Conservation (phyloP, 2,329 filamentous ascomycete species). For the Pseudocercospora eumusae region DNA sequence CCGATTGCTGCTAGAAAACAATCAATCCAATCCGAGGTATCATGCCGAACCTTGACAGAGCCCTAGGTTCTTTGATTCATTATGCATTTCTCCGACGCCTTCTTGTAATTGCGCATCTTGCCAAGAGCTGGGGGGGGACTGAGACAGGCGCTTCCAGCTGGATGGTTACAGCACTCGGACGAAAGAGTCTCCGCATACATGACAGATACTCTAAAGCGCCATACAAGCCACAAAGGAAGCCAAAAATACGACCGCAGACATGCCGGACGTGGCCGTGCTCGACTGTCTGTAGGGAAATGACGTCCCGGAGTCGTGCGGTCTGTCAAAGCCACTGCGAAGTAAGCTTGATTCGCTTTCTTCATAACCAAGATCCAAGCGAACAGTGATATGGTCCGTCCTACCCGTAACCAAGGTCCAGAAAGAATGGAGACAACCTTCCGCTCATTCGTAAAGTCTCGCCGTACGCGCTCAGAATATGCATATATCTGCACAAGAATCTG, state of each 20-base stretch:
- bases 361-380: not conserved
- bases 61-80: too few relatives aligned
- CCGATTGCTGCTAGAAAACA: too few relatives aligned
- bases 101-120: not conserved
- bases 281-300: not conserved
- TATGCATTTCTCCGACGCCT: too few relatives aligned
- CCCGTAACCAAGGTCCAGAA: not conserved
- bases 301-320: not conserved
- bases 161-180: not conserved
- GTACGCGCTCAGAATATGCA: not conserved
- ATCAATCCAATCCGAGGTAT: too few relatives aligned
- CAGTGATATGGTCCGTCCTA: not conserved
- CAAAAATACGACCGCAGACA: not conserved
- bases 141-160: constrained; percentile 3
- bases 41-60: too few relatives aligned
- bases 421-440: not conserved
- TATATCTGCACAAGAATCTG: not conserved
- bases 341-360: not conserved
- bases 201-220: not conserved
- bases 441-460: not conserved
- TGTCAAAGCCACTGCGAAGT: not conserved
- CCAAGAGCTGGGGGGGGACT: not conserved
- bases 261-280: not conserved
- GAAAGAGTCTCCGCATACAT: not conserved
- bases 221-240: not conserved